Percentiles rank a stretch among this genome's conserved stretches.
phyloP scores from a whole-genome alignment of 306 rosid genomes.

The Inga leiocalycina region DNA sequence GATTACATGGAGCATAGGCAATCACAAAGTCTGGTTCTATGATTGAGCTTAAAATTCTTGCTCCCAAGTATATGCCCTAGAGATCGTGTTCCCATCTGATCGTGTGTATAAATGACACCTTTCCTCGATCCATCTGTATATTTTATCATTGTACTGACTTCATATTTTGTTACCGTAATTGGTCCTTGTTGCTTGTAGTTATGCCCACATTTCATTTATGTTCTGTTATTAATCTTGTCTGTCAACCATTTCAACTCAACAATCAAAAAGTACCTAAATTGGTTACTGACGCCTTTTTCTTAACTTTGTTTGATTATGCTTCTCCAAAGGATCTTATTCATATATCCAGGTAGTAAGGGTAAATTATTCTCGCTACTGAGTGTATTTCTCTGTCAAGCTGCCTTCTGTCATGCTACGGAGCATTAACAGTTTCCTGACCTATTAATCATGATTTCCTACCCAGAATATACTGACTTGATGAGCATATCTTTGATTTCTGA shows the following conservation, averaged over 20 bases:
- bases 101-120: not conserved
- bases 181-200: slow-evolving; percentile 11
- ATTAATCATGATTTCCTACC: slow-evolving; percentile 2
- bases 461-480: slow-evolving; percentile 11
- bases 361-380: not conserved
- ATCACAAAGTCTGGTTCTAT: not conserved
- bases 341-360: not conserved
- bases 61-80: not conserved
- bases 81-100: not conserved
- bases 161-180: slow-evolving; percentile 10
- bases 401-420: slow-evolving; percentile 12
- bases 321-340: not conserved
- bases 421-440: not conserved
- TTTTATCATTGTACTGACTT: not conserved
- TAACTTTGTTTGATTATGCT: not conserved
- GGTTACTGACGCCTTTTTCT: not conserved
- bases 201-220: not conserved
- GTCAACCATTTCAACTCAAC: not conserved
- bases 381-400: slow-evolving; percentile 7
- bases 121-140: slow-evolving; percentile 2
- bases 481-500: slow-evolving; percentile 42
- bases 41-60: not conserved
- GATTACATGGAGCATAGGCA: not conserved
- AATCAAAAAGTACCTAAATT: not conserved
- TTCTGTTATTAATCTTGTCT: not conserved